These are phyloP conservation scores for Auricularia auricula-judae DNA, from an alignment of 768 basidiomycete genomes.

Conservation along the genomic window DNA sequence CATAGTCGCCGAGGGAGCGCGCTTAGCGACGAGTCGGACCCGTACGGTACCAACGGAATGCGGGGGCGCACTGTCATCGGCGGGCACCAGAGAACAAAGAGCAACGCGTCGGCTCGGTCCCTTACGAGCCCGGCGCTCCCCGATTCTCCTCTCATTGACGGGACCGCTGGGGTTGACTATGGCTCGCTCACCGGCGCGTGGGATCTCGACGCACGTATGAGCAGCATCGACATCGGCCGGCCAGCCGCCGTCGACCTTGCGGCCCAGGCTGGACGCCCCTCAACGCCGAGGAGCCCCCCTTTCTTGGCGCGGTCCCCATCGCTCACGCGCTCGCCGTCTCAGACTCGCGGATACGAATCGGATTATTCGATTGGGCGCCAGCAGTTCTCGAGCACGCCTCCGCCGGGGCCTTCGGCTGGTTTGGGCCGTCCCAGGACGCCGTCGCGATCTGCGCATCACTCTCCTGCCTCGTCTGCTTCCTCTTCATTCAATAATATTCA, in stretches of 20 bases:
- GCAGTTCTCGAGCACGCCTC: constrained; percentile 14
- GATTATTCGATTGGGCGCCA: constrained; percentile 39
- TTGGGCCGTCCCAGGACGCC: constrained; percentile 40
- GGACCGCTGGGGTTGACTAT: not conserved
- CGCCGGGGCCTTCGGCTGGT: not conserved
- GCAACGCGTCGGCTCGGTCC: constrained; percentile 35
- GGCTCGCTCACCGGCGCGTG: not conserved
- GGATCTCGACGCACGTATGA: not conserved
- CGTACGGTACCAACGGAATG: not conserved
- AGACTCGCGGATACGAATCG: constrained; percentile 38
- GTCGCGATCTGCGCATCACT: constrained; percentile 49
- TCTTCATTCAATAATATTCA: constrained; percentile 37
- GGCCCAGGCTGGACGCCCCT: not conserved
- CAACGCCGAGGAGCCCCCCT: not conserved
- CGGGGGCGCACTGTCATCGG: not conserved
- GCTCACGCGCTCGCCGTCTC: not conserved
- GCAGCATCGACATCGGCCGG: not conserved
- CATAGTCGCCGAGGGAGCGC: not conserved
- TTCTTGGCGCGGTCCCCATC: not conserved
- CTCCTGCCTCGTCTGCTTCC: constrained; percentile 38
- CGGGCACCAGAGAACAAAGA: not conserved
- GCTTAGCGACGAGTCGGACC: not conserved
- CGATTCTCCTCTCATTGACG: constrained; percentile 40
- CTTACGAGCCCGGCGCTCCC: constrained; percentile 46
- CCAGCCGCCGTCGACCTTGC: not conserved